Base-by-base conservation (phyloP, 768 basidiomycete genomes). In the Russula compacta region DNA sequence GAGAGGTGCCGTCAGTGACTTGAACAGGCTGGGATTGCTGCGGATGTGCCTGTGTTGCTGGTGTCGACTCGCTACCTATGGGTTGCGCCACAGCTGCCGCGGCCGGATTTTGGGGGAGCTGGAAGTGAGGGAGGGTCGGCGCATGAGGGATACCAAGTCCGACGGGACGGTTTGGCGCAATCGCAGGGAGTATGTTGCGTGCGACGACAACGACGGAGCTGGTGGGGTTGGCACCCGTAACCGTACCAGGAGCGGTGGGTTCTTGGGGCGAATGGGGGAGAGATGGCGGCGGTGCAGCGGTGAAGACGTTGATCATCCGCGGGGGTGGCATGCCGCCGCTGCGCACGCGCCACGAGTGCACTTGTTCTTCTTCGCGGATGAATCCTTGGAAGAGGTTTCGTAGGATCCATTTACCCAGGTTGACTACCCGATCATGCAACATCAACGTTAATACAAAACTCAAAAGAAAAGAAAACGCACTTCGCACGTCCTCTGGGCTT, bases 391-490 rank as follows among this genome's bases (percentile, higher is more conserved):
- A 97, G 14, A 97, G 73, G 70, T 95, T 95, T 33, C 87, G 81
- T 21, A 95, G 73, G 1, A 92, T 83, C 91, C 92, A 95, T 74
- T 91, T 95, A 1, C 92, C 94, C 48, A 95, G 77, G 71, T 95
- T 95, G 65, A 95, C 94, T 97, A 64, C 1, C 7, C 9, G 8
- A 1, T 2, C 12, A 17, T 11, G 11, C 15, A 19, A 40, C 38
- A 1, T 49, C 44, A 54, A 40, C 2, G 17, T 6, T 17, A 19
- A 6, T 3, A 36, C 15, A 54, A 51, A 39, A 46, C 38, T 8
- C 6, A 21, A 15, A 32, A 11, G 33, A 51, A 24, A 33, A 55
- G 54, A 43, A 19, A 43, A 81, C 88, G 70, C 67, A 93, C 95
- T 69, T 71, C 94, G 84, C 15, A 83, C 77, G 68, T 98, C 95